phyloP scores from a whole-genome alignment of 352 stramenopile genomes.

The Phytophthora constricta region DNA sequence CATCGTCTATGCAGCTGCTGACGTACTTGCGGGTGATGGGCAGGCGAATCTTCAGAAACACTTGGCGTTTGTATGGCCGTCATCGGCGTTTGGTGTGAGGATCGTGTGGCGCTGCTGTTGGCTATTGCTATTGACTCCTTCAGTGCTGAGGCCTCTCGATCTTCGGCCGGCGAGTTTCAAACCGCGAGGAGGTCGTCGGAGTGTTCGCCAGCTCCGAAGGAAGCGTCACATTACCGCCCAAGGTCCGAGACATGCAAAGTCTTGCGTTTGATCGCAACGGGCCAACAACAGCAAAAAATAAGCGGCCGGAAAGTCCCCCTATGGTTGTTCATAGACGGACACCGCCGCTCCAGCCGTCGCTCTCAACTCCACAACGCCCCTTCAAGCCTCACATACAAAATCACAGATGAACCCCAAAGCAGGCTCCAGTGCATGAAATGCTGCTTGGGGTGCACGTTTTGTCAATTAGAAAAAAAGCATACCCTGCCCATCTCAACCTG shows the following conservation, averaged over 20 bases:
- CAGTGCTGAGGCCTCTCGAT: too few species aligned
- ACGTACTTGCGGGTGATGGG: slow-evolving; percentile 19
- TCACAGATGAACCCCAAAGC: not conserved
- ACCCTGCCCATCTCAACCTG: not conserved
- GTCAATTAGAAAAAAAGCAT: not conserved
- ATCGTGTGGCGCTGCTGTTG: too few species aligned
- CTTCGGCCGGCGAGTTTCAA: not conserved
- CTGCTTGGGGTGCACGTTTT: not conserved
- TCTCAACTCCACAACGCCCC: slow-evolving; percentile 1
- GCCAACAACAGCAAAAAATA: slow-evolving; percentile 5
- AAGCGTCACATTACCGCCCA: not conserved
- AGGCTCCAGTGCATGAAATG: not conserved
- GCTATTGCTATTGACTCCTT: too few species aligned
- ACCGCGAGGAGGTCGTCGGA: not conserved
- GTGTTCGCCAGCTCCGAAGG: too few species aligned
- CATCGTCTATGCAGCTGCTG: slow-evolving; percentile 1
- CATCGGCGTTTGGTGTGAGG: too few species aligned
- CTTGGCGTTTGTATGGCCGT: not conserved
- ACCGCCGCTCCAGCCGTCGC: not conserved
- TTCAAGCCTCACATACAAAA: not conserved
- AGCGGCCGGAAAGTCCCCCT: not conserved
- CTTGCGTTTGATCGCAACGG: slow-evolving; percentile 2
- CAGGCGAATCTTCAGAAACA: not conserved
- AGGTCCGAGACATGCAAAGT: too few species aligned
- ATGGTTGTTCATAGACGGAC: not conserved